phyloP scores from a whole-genome alignment of 441 rosid species.

The Croton setiger region DNA sequence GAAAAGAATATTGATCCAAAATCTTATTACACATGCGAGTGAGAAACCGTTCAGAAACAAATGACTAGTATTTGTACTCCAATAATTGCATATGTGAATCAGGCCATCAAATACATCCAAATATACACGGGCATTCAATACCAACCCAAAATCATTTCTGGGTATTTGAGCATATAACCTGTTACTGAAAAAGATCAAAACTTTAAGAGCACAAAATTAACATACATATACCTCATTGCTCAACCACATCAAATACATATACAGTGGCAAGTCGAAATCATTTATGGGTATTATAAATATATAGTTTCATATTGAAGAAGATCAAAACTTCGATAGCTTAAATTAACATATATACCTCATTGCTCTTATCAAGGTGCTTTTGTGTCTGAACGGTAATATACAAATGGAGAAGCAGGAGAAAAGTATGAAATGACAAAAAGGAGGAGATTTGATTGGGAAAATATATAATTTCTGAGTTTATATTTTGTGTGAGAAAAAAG shows the following conservation, averaged over 20 bases:
- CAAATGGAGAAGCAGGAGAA: not conserved
- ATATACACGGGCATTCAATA: too few relatives aligned
- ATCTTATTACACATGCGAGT: not conserved
- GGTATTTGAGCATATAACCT: too few relatives aligned
- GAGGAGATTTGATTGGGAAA: not conserved
- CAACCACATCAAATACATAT: not conserved
- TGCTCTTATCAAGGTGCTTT: not conserved
- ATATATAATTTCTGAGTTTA: not conserved
- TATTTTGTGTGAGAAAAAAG: slow-evolving; percentile 11
- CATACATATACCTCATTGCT: not conserved
- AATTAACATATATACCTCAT: not conserved
- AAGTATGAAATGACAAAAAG: not conserved
- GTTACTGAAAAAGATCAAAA: too few relatives aligned
- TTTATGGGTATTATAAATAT: not conserved
- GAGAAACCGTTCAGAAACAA: not conserved
- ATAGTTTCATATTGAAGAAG: not conserved
- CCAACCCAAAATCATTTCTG: too few relatives aligned
- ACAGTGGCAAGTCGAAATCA: not conserved
- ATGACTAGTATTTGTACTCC: not conserved
- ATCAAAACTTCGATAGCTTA: not conserved
- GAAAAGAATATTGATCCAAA: not conserved
- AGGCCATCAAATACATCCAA: not conserved
- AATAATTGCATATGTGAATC: not conserved
- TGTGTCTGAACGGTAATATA: not conserved
- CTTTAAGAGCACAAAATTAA: not conserved